Evolutionary conservation across 495 filamentous ascomycete genomes (phyloP).

Genomic region (Oleoguttula mirabilis): DNA sequence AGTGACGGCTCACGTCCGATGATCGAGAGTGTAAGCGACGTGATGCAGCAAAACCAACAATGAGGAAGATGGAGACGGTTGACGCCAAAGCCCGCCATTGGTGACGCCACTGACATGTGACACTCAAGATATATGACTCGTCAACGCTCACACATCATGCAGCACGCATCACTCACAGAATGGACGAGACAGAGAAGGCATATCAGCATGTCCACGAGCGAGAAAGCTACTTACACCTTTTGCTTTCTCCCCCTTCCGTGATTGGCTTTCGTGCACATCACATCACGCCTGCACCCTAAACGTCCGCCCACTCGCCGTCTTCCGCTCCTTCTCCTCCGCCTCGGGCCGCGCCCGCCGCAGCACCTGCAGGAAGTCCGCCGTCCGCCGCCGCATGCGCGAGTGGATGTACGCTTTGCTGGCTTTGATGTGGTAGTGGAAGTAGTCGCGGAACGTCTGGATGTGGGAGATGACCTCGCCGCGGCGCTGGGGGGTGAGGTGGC

Average conservation of each 20-base stretch:
- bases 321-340: constrained; percentile 92
- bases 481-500: constrained; percentile 79
- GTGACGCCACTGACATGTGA: too few relatives aligned
- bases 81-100: too few relatives aligned
- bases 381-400: constrained; percentile 90
- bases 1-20: too few relatives aligned
- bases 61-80: too few relatives aligned
- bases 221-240: too few relatives aligned
- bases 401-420: constrained; percentile 92
- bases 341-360: constrained; percentile 85
- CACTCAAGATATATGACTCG: too few relatives aligned
- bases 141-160: too few relatives aligned
- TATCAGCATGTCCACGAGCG: too few relatives aligned
- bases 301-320: constrained; percentile 91
- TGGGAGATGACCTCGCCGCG: constrained; percentile 93
- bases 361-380: constrained; percentile 96
- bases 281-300: constrained; percentile 39
- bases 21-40: too few relatives aligned
- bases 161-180: too few relatives aligned
- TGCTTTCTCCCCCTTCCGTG: not conserved
- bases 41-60: too few relatives aligned
- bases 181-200: too few relatives aligned
- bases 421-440: constrained; percentile 99
- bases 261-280: not conserved
- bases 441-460: constrained; percentile 98